A percentile compares a stretch with the other conserved stretches of the same genome.
phyloP scores from a whole-genome alignment of 2,329 filamentous ascomycete species.

The Talaromyces marneffei region DNA sequence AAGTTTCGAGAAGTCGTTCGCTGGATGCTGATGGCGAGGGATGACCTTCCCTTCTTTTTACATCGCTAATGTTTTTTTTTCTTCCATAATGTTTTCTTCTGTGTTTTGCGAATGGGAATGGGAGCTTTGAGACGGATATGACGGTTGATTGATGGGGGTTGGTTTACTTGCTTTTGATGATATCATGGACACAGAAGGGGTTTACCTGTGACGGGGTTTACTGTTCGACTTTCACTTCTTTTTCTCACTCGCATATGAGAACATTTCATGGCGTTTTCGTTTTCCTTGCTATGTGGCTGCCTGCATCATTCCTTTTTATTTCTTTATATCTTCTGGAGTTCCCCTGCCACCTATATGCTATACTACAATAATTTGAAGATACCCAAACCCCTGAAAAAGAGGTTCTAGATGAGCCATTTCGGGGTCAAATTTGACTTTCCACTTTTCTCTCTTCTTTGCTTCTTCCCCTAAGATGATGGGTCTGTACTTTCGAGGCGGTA shows the following conservation, averaged over 20 bases:
- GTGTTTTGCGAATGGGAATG: background rate
- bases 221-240: background rate
- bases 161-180: background rate
- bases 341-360: background rate
- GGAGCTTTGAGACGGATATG: background rate
- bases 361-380: slow-evolving; percentile 7
- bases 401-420: background rate
- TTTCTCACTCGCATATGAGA: slow-evolving; percentile 1
- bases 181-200: background rate
- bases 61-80: background rate
- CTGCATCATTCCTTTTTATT: slow-evolving; percentile 1
- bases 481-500: background rate
- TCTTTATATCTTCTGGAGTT: background rate
- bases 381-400: slow-evolving; percentile 4
- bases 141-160: background rate
- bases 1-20: slow-evolving; percentile 28
- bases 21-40: slow-evolving; percentile 24
- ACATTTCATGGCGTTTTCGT: slow-evolving; percentile 4
- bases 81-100: background rate
- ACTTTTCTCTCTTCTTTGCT: background rate
- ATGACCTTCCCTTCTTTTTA: background rate
- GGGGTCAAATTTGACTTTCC: slow-evolving; percentile 5
- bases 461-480: background rate
- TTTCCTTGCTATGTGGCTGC: slow-evolving; percentile 1
- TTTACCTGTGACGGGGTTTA: too few relatives aligned